phyloP scores from a whole-genome alignment of 768 basidiomycete species.

The Podaxis carcinomalis region DNA sequence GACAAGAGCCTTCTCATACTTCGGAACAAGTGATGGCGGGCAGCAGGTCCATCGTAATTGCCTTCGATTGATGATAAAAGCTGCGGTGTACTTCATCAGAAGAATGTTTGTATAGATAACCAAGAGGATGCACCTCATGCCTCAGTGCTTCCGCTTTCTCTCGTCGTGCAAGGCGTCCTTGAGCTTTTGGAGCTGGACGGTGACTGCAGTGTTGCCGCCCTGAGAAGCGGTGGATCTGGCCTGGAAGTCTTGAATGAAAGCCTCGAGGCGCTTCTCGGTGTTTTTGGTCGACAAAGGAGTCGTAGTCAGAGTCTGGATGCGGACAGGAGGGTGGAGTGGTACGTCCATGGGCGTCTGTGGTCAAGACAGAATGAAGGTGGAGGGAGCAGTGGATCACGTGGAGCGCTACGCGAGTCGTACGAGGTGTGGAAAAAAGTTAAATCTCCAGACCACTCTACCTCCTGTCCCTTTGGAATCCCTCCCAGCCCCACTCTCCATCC shows the following conservation, averaged over 20 bases:
- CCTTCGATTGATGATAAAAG: too few relatives aligned
- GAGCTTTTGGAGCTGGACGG: constrained; percentile 57
- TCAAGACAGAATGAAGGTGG: not conserved
- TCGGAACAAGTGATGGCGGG: too few relatives aligned
- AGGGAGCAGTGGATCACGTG: constrained; percentile 1
- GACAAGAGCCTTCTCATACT: too few relatives aligned
- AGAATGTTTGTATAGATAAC: not conserved
- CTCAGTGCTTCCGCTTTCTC: constrained; percentile 27
- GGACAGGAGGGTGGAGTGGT: constrained; percentile 42
- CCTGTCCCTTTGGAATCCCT: not conserved
- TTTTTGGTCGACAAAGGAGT: constrained; percentile 34
- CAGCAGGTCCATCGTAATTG: too few relatives aligned
- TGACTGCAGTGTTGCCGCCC: constrained; percentile 51
- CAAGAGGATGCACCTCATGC: not conserved
- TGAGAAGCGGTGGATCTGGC: constrained; percentile 41
- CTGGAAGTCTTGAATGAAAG: constrained; percentile 48
- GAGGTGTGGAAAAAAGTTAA: constrained; percentile 8
- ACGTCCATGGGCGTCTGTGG: constrained; percentile 37
- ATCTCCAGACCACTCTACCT: not conserved
- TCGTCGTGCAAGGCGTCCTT: constrained; percentile 49
- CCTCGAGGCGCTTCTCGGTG: constrained; percentile 36
- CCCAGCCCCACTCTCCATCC: not conserved
- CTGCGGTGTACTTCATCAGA: not conserved
- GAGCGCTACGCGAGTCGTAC: constrained; percentile 13
- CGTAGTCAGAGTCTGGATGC: constrained; percentile 34